Conservation (phyloP, 176 grass and related monocot species). For the Phoenix dactylifera region DNA sequence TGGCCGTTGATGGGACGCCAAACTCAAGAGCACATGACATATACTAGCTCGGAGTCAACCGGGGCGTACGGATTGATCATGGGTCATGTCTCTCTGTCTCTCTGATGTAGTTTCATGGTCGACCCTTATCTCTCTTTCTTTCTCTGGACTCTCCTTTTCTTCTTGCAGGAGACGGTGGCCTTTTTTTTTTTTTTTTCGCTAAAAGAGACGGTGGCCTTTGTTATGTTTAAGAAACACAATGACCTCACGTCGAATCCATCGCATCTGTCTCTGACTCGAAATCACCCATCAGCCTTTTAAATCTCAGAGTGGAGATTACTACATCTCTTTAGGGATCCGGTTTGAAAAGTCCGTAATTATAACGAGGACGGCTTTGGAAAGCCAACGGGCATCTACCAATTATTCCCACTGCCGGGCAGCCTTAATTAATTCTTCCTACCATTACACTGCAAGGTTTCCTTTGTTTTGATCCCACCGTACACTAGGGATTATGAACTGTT, state of each 20-base stretch:
- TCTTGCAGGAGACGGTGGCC: too few relatives aligned
- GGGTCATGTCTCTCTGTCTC: neutral
- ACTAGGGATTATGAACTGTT: too few relatives aligned
- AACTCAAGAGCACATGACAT: conserved; percentile 26
- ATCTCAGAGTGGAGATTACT: too few relatives aligned
- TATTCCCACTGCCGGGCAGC: neutral
- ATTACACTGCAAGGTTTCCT: neutral
- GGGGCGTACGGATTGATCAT: neutral
- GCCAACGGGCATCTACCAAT: neutral
- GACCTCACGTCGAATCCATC: too few relatives aligned
- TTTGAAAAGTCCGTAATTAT: neutral
- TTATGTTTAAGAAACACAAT: too few relatives aligned
- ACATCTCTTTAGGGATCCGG: neutral
- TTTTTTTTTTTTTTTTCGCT: too few relatives aligned
- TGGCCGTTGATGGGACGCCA: conserved; percentile 20
- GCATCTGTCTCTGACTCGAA: too few relatives aligned
- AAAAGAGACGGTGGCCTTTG: too few relatives aligned
- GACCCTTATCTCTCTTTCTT: neutral
- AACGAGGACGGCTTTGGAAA: neutral
- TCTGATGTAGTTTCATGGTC: conserved; percentile 1
- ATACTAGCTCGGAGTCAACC: conserved; percentile 1
- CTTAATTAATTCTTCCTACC: neutral
- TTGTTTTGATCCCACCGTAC: too few relatives aligned
- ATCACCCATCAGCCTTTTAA: too few relatives aligned
- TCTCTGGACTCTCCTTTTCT: neutral